Evolutionary conservation across 805 yeast genomes (phyloP), one percentile per base, ranked within the genome.

Genomic region (Candida succiphila): DNA sequence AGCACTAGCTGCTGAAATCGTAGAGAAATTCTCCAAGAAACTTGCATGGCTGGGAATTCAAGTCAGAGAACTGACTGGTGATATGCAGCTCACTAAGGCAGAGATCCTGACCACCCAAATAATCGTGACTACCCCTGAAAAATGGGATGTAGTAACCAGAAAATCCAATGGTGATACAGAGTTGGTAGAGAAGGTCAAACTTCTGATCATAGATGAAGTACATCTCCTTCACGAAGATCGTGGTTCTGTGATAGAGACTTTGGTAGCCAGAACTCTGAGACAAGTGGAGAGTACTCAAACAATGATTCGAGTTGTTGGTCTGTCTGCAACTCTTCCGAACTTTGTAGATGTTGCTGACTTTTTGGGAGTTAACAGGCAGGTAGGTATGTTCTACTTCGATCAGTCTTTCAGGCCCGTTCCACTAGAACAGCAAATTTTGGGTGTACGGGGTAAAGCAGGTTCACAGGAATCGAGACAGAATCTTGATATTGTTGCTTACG

Each of bases 121-220:
- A 27, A 82, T 87, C 41, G 96, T 87, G 3, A 88, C 96, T 1
- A 87, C 96, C 0, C 96, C 96, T 0, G 96, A 87, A 51, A 87
- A 87, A 54, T 87, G 96, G 96, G 96, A 87, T 60, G 96, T 92
- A 2, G 96, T 92, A 2, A 89, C 98, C 0, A 72, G 97, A 51
- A 92, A 92, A 51, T 79, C 88, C 25, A 80, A 70, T 44, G 96
- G 96, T 33, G 96, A 88, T 47, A 75, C 74, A 32, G 95, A 87
- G 44, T 56, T 88, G 30, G 84, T 85, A 3, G 75, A 82, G 10
- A 87, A 86, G 46, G 94, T 92, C 8, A 84, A 79, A 53, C 60
- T 92, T 12, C 60, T 92, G 37, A 85, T 92, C 38, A 88, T 92
- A 39, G 98, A 92, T 65, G 98, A 92, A 59, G 97, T 92, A 0